A percentile compares a stretch with the other conserved stretches of the same genome.
phyloP scores from a whole-genome alignment of 768 basidiomycete species.

The Trametes cinnabarina region DNA sequence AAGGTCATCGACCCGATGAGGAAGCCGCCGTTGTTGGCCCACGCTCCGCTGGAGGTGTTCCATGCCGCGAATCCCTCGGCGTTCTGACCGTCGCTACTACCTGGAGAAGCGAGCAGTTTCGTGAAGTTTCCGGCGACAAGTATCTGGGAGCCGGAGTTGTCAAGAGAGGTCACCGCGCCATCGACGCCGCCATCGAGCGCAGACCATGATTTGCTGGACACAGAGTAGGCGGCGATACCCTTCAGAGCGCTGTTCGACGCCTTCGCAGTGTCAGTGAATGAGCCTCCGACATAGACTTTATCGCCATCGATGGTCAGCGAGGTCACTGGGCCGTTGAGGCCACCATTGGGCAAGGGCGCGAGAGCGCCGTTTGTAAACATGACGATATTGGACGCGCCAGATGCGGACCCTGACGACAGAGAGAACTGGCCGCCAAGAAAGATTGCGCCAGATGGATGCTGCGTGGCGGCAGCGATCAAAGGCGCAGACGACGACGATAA shows the following conservation, averaged over 20 bases:
- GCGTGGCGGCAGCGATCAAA: conserved; percentile 53
- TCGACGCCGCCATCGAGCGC: conserved; percentile 72
- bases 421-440: conserved; percentile 80
- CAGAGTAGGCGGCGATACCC: conserved; percentile 71
- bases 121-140: conserved; percentile 79
- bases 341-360: conserved; percentile 53
- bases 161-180: conserved; percentile 67
- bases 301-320: conserved; percentile 63
- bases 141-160: conserved; percentile 47
- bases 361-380: conserved; percentile 62
- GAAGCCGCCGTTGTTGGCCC: conserved; percentile 77
- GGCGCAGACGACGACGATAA: conserved; percentile 35
- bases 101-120: conserved; percentile 36
- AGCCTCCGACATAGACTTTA: conserved; percentile 81
- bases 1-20: conserved; percentile 69
- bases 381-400: conserved; percentile 68
- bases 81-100: conserved; percentile 26
- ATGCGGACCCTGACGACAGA: conserved; percentile 53
- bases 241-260: conserved; percentile 51
- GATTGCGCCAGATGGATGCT: conserved; percentile 62
- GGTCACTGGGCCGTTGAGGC: conserved; percentile 77
- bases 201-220: conserved; percentile 62
- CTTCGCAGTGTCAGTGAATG: conserved; percentile 69
- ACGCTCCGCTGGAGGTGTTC: conserved; percentile 56
- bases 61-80: conserved; percentile 73